Evolutionary conservation across 2,329 filamentous ascomycete species (phyloP).

Genomic region (Cladobotryum protrusum): DNA sequence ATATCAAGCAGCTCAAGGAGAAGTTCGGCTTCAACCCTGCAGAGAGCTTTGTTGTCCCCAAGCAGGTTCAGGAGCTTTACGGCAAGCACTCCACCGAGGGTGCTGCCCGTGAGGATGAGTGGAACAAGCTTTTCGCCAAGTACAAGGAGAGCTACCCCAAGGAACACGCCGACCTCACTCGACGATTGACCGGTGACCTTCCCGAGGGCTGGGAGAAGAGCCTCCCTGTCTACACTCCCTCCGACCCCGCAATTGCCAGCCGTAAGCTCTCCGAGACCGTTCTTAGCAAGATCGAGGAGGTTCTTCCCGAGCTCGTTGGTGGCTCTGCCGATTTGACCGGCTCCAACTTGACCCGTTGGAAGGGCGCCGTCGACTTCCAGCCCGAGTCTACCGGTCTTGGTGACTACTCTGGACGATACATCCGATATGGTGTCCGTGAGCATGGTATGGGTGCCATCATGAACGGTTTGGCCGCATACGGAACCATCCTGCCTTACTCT

Average conservation of each 20-base stretch:
- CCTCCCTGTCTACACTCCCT: conserved; percentile 83
- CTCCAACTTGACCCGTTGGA: conserved; percentile 98
- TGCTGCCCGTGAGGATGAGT: conserved; percentile 85
- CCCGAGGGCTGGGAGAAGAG: conserved; percentile 95
- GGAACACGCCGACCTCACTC: conserved; percentile 73
- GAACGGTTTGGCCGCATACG: conserved; percentile 93
- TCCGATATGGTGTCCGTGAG: conserved; percentile 88
- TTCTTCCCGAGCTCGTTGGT: conserved; percentile 84
- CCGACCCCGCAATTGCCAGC: conserved; percentile 78
- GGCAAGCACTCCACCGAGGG: conserved; percentile 78
- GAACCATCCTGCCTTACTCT: conserved; percentile 85
- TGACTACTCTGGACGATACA: conserved; percentile 84
- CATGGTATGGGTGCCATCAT: conserved; percentile 89
- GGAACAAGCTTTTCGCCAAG: conserved; percentile 88
- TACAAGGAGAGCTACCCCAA: conserved; percentile 73
- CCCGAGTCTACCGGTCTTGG: conserved; percentile 79
- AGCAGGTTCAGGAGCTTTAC: conserved; percentile 91
- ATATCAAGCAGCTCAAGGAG: conserved; percentile 87
- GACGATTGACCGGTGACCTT: conserved; percentile 75
- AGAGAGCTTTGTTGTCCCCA: conserved; percentile 85
- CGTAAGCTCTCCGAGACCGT: conserved; percentile 96
- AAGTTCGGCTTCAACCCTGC: conserved; percentile 96
- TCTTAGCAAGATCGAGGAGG: conserved; percentile 76
- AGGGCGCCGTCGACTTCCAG: conserved; percentile 96
- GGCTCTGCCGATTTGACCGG: conserved; percentile 97